These are phyloP conservation scores for Mayamaea pseudoterrestris DNA, from an alignment of 108 stramenopile species.

Conservation along the genomic window DNA sequence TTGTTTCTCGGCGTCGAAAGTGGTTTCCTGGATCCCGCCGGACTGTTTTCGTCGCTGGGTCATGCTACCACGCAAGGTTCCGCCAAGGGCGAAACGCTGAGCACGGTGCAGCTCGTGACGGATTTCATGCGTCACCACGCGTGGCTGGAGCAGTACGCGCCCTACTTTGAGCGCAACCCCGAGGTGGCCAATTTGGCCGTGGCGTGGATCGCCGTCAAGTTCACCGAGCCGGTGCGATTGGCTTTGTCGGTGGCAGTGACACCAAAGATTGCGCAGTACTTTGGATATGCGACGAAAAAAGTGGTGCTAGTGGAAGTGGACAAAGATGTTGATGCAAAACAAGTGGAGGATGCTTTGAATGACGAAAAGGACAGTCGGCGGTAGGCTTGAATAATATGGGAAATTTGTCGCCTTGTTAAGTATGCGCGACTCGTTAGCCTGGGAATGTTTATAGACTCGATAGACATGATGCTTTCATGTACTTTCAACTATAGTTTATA, in stretches of 20 bases:
- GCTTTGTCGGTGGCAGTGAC: constrained; percentile 54
- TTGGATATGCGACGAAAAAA: constrained; percentile 14
- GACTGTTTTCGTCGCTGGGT: constrained; percentile 32
- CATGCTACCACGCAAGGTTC: constrained; percentile 19
- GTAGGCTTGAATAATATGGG: too few species aligned
- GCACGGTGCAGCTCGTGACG: constrained; percentile 43
- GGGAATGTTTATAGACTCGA: too few species aligned
- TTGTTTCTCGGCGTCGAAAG: constrained; percentile 54
- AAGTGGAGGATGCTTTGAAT: too few species aligned
- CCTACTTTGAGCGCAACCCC: constrained; percentile 58
- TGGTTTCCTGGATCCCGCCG: constrained; percentile 61
- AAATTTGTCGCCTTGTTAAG: too few species aligned
- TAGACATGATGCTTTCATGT: too few species aligned
- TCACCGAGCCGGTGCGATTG: constrained; percentile 87
- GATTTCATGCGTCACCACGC: constrained; percentile 47
- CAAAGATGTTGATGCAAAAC: background rate
- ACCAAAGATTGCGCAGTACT: constrained; percentile 32
- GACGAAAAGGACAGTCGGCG: too few species aligned
- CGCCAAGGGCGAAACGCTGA: constrained; percentile 23
- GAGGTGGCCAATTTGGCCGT: constrained; percentile 77
- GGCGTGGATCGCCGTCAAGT: constrained; percentile 88
- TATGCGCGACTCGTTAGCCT: too few species aligned
- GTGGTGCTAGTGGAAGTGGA: background rate
- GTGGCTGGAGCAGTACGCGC: constrained; percentile 43
- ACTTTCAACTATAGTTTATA: too few species aligned